These are phyloP conservation scores for Mycena galericulata DNA, from an alignment of 768 basidiomycete species.

Conservation along the genomic window DNA sequence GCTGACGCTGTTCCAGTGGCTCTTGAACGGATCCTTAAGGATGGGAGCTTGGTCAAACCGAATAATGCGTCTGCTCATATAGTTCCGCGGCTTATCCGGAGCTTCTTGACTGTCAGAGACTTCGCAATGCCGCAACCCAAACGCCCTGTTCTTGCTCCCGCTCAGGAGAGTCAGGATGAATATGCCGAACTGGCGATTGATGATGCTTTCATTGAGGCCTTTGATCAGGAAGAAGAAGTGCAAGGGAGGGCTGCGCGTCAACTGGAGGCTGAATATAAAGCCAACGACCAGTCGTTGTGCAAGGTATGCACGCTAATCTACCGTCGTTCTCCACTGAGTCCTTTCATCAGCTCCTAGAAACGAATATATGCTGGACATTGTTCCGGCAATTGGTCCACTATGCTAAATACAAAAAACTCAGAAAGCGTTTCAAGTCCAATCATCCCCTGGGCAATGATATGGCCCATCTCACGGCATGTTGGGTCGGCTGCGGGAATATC, in stretches of 20 bases:
- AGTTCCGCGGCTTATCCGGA: slow-evolving; percentile 67
- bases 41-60: slow-evolving; percentile 5
- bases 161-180: slow-evolving; percentile 83
- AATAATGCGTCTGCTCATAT: slow-evolving; percentile 51
- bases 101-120: slow-evolving; percentile 70
- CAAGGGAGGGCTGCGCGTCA: too few species aligned
- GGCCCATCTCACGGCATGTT: slow-evolving; percentile 74
- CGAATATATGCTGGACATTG: slow-evolving; percentile 62
- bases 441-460: slow-evolving; percentile 48
- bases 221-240: slow-evolving; percentile 25
- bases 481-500: slow-evolving; percentile 78
- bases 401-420: slow-evolving; percentile 42
- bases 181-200: slow-evolving; percentile 64
- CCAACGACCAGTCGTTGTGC: slow-evolving; percentile 61
- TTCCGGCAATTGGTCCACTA: slow-evolving; percentile 49
- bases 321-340: slow-evolving; percentile 5
- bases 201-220: slow-evolving; percentile 59
- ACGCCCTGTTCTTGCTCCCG: slow-evolving; percentile 43
- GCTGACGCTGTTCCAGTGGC: slow-evolving; percentile 15
- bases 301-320: slow-evolving; percentile 51
- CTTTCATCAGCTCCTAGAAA: slow-evolving; percentile 58
- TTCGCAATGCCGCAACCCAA: slow-evolving; percentile 59
- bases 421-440: slow-evolving; percentile 54
- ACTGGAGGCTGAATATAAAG: slow-evolving; percentile 43
- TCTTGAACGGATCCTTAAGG: slow-evolving; percentile 27